Evolutionary conservation across 768 basidiomycete species (phyloP), one percentile per base, ranked within the genome.

Genomic region (Russula dissimulans): DNA sequence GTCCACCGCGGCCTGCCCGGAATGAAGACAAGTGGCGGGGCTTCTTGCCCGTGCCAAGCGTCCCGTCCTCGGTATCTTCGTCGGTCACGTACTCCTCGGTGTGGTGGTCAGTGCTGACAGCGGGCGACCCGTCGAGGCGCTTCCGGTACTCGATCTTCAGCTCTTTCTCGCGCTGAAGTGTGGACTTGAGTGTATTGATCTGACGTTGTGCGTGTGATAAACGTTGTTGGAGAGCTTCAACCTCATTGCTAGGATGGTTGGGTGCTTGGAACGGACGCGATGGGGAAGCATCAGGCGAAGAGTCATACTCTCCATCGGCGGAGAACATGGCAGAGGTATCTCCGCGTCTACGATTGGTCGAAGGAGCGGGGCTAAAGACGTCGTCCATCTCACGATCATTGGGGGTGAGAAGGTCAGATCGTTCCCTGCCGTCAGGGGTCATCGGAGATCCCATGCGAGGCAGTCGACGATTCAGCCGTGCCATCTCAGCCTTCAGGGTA

Each of bases 191-290:
- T 15, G 91, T 91, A 62, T 77, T 80, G 67, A 94, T 86, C 68
- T 91, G 91, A 61, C 91, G 77, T 70, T 94, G 90, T 4, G 92
- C 89, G 71, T 93, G 91, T 11, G 89, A 87, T 39, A 94, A 77
- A 31, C 86, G 79, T 68, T 91, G 86, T 61, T 91, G 86, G 14
- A 93, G 74, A 0, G 84, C 82, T 67, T 93, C 91, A 43, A 91
- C 83, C 71, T 92, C 91, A 68, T 86, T 87, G 69, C 75, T 83
- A 9, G 87, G 88, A 66, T 87, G 88, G 67, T 83, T 89, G 9
- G 85, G 78, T 15, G 86, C 80, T 52, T 87, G 75, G 78, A 88
- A 86, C 3, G 84, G 78, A 56, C 76, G 76, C 10, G 77, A 76
- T 8, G 81, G 81, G 0, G 84, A 87, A 29, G 77, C 79, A 59